Evolutionary conservation across 2,329 filamentous ascomycete species (phyloP).

Genomic region (Verticillium longisporum): DNA sequence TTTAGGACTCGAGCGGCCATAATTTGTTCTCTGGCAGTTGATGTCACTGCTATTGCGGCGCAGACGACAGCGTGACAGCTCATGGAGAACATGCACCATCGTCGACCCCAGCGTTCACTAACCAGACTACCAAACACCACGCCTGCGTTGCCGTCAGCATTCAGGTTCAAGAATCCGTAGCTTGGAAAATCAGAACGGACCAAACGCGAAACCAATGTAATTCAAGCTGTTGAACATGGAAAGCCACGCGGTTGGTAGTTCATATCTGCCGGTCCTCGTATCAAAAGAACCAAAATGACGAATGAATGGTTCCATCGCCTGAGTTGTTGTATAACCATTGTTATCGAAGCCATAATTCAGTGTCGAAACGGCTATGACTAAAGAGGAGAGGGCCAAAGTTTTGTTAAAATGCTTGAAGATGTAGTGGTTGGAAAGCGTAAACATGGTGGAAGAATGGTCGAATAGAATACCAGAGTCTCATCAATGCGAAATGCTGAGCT

Average conservation of each 20-base stretch:
- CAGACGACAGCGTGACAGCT: conserved; percentile 17
- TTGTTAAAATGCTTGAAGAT: conserved; percentile 12
- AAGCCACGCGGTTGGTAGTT: conserved; percentile 21
- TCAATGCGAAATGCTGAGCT: too few relatives aligned
- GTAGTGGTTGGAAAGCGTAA: too few relatives aligned
- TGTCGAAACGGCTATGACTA: conserved; percentile 25
- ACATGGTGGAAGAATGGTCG: too few relatives aligned
- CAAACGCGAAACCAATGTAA: conserved; percentile 25
- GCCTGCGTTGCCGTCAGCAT: conserved; percentile 5
- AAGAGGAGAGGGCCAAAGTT: conserved; percentile 10
- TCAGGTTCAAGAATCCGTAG: not conserved
- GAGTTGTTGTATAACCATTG: conserved; percentile 25
- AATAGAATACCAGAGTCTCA: too few relatives aligned
- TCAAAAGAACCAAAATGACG: conserved; percentile 24
- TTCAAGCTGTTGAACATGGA: conserved; percentile 28
- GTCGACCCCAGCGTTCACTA: conserved; percentile 15
- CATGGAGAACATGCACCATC: conserved; percentile 17
- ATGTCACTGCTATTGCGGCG: conserved; percentile 24
- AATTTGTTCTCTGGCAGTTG: conserved; percentile 21
- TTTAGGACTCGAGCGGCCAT: conserved; percentile 26
- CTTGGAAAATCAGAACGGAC: conserved; percentile 9
- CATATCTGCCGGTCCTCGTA: conserved; percentile 14
- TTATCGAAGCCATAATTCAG: conserved; percentile 35
- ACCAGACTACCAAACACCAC: conserved; percentile 15
- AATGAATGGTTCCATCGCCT: conserved; percentile 28